Evolutionary conservation across 2,329 filamentous ascomycete species (phyloP).

Genomic region (Penicillium sp.): DNA sequence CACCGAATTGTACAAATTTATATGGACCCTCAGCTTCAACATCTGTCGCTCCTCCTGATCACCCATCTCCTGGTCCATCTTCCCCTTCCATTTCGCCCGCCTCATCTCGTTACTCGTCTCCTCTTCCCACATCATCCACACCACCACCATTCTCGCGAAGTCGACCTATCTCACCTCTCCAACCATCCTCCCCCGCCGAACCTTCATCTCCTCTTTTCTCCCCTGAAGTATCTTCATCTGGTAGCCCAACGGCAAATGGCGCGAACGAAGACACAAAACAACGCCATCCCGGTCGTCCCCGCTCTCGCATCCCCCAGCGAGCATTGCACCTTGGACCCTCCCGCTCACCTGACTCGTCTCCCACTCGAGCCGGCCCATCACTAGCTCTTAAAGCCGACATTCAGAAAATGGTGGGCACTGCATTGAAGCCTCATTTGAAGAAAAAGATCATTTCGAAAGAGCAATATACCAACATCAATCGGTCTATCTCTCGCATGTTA

Average conservation of each 20-base stretch:
- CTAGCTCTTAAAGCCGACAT: slow-evolving; percentile 84
- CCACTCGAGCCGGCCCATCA: slow-evolving; percentile 65
- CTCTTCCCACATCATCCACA: slow-evolving; percentile 39
- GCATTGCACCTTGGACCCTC: slow-evolving; percentile 21
- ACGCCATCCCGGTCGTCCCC: slow-evolving; percentile 16
- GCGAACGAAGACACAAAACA: slow-evolving; percentile 12
- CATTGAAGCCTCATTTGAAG: slow-evolving; percentile 78
- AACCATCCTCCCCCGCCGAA: slow-evolving; percentile 34
- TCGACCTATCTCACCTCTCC: slow-evolving; percentile 38
- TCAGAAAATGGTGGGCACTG: slow-evolving; percentile 80
- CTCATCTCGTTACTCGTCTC: slow-evolving; percentile 43
- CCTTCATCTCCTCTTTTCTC: slow-evolving; percentile 53
- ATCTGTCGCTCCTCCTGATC: slow-evolving; percentile 41
- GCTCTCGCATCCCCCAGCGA: slow-evolving; percentile 28
- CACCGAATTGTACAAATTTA: slow-evolving; percentile 34
- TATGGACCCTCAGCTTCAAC: slow-evolving; percentile 33
- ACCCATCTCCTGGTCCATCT: slow-evolving; percentile 40
- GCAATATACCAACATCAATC: slow-evolving; percentile 89
- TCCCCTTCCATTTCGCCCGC: slow-evolving; percentile 44
- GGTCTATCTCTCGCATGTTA: slow-evolving; percentile 80
- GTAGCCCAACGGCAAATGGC: slow-evolving; percentile 42
- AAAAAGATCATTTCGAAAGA: slow-evolving; percentile 78
- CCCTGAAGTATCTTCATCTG: slow-evolving; percentile 69
- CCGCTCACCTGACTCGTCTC: slow-evolving; percentile 64
- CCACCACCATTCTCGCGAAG: slow-evolving; percentile 37